Conservation (phyloP, 768 basidiomycete species). For the Kwoniella botswanensis region DNA sequence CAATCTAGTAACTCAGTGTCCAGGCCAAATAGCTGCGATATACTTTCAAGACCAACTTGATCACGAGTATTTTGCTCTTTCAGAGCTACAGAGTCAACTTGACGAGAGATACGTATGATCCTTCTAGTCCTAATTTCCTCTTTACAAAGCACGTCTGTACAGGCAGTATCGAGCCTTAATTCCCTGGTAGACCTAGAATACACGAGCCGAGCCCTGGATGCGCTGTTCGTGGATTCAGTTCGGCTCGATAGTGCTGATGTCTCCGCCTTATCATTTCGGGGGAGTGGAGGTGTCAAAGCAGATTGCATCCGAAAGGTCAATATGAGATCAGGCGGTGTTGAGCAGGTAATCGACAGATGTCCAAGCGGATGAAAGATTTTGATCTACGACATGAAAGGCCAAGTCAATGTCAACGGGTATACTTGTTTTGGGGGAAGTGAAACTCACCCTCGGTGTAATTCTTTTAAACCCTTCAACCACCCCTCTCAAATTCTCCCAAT, state of each 20-base stretch:
- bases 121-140: background rate
- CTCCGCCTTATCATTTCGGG: background rate
- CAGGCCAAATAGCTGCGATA: background rate
- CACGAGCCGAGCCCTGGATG: background rate
- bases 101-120: background rate
- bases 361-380: conserved; percentile 41
- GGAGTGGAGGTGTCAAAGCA: background rate
- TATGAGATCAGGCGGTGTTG: conserved; percentile 44
- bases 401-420: background rate
- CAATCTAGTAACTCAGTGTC: conserved; percentile 11
- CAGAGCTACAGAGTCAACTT: background rate
- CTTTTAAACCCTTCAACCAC: conserved; percentile 40
- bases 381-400: conserved; percentile 22
- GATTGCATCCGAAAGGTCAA: conserved; percentile 22
- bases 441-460: conserved; percentile 37
- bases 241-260: background rate
- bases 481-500: conserved; percentile 30
- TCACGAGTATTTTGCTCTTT: background rate
- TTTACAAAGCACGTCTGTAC: background rate
- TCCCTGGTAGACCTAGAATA: background rate
- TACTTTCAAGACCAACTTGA: background rate
- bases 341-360: conserved; percentile 41
- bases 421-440: background rate
- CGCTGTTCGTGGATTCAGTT: background rate
- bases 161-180: conserved; percentile 3